Conservation (phyloP, 2,329 filamentous ascomycete species). For the Epicoccum sorghinum region DNA sequence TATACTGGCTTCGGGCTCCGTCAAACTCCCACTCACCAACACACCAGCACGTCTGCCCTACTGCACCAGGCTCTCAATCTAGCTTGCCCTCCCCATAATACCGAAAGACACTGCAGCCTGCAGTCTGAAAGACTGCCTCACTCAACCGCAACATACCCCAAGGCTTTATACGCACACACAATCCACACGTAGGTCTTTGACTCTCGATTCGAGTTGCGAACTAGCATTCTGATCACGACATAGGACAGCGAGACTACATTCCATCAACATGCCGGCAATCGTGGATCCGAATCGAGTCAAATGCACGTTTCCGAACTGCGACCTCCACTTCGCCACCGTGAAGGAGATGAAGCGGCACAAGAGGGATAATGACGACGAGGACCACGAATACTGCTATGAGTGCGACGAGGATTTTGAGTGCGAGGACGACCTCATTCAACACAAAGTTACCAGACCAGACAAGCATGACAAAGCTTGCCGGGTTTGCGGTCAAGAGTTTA, state of each 20-base stretch:
- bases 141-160: too few species aligned
- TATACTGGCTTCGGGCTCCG: too few species aligned
- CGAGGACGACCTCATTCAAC: constrained; percentile 53
- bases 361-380: constrained; percentile 44
- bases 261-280: constrained; percentile 28
- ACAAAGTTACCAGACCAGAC: constrained; percentile 50
- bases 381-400: constrained; percentile 55
- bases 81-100: too few species aligned
- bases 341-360: constrained; percentile 61
- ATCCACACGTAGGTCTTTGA: too few species aligned
- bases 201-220: neutral
- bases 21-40: too few species aligned
- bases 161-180: too few species aligned
- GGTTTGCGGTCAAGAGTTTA: constrained; percentile 63
- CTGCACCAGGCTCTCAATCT: too few species aligned
- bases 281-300: constrained; percentile 23
- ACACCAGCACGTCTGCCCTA: too few species aligned
- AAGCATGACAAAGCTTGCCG: constrained; percentile 60
- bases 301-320: constrained; percentile 57
- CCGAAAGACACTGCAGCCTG: too few species aligned
- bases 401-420: constrained; percentile 55
- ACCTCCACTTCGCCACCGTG: constrained; percentile 51
- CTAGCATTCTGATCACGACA: neutral
- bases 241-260: too few species aligned
- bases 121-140: too few species aligned